Evolutionary conservation across 2,329 filamentous ascomycete genomes (phyloP), one percentile per base, ranked within the genome.

Genomic region (Trichoderma atroviride): DNA sequence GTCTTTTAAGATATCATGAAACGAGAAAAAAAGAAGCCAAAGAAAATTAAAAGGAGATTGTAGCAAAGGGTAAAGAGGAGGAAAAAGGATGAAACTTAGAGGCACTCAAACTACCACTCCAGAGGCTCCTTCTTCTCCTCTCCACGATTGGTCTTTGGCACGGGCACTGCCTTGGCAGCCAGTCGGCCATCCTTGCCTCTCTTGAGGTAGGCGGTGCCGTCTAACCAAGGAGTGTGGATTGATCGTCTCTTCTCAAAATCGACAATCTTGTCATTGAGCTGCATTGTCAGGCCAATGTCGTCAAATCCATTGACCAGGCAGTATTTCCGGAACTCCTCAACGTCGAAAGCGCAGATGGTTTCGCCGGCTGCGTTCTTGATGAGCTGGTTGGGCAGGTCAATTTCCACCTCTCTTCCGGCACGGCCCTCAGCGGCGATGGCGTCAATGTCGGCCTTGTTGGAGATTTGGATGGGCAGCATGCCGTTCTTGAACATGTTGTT

Each of bases 401-500:
- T 87, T 82, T 97, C 94, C 73, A 98, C 84, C 79, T 97, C 94
- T 70, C 87, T 87, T 69, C 93, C 93, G 4, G 92, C 91, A 47
- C 86, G 86, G 40, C 94, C 94, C 80, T 96, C 92, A 31, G 85
- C 88, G 47, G 92, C 90, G 72, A 98, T 89, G 71, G 85, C 85
- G 55, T 91, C 85, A 4, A 97, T 83, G 37, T 87, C 85, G 1
- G 82, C 84, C 73, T 88, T 81, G 79, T 95, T 89, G 37, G 86
- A 83, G 77, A 98, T 91, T 70, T 86, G 82, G 71, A 98, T 89
- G 59, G 95, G 94, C 72, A 98, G 85, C 96, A 98, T 98, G 83
- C 95, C 95, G 84, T 99, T 99, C 87, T 99, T 98, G 88, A 97
- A 98, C n/a, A 92, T 96, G 86, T 99, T 99, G 88, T 97, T 97